Evolutionary conservation across 1,139 yeast species (phyloP).

Genomic region (Blastobotrys proliferans): DNA sequence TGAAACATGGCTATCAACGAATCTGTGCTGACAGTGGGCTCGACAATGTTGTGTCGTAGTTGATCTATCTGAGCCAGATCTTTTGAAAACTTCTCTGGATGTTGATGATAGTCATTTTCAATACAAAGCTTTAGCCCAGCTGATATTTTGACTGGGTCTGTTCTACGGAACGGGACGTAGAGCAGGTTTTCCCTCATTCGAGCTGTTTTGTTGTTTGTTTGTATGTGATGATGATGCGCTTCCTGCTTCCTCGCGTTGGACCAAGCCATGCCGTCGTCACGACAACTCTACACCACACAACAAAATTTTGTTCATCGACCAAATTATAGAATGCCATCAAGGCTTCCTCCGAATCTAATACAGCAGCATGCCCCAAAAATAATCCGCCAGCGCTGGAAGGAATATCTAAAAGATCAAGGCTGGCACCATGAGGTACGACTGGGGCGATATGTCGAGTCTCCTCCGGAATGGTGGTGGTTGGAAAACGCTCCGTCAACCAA

Average conservation of each 20-base stretch:
- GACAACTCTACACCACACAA: too few relatives aligned
- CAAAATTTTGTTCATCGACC: too few relatives aligned
- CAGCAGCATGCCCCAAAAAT: background rate
- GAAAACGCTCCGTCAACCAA: constrained; percentile 7
- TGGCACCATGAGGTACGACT: constrained; percentile 7
- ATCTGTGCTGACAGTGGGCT: constrained; percentile 31
- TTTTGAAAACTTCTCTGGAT: constrained; percentile 50
- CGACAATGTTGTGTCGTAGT: constrained; percentile 37
- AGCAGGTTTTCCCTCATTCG: constrained; percentile 23
- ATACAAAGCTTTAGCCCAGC: constrained; percentile 49
- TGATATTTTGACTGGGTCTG: constrained; percentile 47
- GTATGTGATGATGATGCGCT: background rate
- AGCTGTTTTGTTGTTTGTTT: background rate
- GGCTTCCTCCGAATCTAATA: background rate
- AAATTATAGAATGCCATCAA: background rate
- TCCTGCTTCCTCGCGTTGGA: too few relatives aligned
- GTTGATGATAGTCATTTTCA: constrained; percentile 59
- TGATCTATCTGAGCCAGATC: constrained; percentile 47
- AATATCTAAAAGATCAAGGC: background rate
- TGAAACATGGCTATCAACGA: constrained; percentile 25
- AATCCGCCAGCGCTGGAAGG: constrained; percentile 4
- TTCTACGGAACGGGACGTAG: constrained; percentile 50
- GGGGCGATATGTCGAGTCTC: constrained; percentile 9
- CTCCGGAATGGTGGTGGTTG: constrained; percentile 12
- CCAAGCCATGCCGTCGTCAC: background rate